Evolutionary conservation across 192 early-diverging fungal species (phyloP).

Genomic region (Lobosporangium transversale): DNA sequence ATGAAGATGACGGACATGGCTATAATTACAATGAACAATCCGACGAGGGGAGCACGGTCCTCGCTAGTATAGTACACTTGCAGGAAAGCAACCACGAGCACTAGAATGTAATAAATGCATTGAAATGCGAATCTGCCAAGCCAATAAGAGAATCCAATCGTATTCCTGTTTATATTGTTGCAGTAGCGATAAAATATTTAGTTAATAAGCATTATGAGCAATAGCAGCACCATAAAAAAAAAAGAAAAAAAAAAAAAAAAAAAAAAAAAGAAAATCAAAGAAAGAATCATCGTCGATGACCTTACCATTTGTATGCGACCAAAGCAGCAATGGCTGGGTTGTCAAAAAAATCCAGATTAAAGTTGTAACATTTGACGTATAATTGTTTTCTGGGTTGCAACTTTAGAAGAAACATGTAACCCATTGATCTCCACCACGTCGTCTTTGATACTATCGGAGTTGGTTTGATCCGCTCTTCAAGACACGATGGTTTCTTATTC

Average conservation of each 20-base stretch:
- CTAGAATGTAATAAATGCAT: slow-evolving; percentile 23
- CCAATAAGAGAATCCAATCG: slow-evolving; percentile 32
- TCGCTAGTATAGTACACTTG: slow-evolving; percentile 18
- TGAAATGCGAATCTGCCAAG: slow-evolving; percentile 4
- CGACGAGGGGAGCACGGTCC: neutral
- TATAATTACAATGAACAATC: slow-evolving; percentile 22
- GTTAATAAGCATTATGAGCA: neutral
- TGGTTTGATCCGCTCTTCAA: neutral
- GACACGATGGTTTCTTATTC: neutral
- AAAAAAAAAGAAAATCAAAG: neutral
- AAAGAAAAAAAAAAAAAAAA: neutral
- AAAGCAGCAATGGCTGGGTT: slow-evolving; percentile 31
- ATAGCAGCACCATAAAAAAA: neutral
- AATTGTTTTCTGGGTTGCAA: neutral
- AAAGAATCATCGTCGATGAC: neutral
- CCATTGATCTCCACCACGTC: slow-evolving; percentile 5
- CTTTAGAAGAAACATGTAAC: slow-evolving; percentile 4
- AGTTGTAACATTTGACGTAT: slow-evolving; percentile 14
- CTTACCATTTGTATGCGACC: slow-evolving; percentile 38
- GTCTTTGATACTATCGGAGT: neutral
- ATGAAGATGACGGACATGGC: slow-evolving; percentile 13
- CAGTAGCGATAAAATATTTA: neutral
- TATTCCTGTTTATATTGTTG: slow-evolving; percentile 27
- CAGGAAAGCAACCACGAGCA: slow-evolving; percentile 7
- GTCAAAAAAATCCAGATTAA: slow-evolving; percentile 15